Evolutionary conservation across 2,329 filamentous ascomycete genomes (phyloP).

Genomic region (Cordyceps pruinosa): DNA sequence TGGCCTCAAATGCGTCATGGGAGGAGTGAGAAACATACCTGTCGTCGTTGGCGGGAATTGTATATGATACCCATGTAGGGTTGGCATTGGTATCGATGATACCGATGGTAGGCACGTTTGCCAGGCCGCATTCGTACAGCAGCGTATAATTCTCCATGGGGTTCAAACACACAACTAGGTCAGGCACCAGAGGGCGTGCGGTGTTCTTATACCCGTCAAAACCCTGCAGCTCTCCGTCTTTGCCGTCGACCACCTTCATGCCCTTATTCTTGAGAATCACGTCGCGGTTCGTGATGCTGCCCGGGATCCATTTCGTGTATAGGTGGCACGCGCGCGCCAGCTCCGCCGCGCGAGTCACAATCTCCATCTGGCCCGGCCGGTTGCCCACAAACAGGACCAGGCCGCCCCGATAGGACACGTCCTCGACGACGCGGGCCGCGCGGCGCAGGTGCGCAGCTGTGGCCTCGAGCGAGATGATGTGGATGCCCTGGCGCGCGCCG

Average conservation of each 20-base stretch:
- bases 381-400: constrained; percentile 89
- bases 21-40: constrained; percentile 44
- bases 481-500: constrained; percentile 78
- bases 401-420: constrained; percentile 75
- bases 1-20: background rate
- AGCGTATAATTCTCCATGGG: constrained; percentile 86
- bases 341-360: constrained; percentile 74
- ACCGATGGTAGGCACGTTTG: constrained; percentile 88
- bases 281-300: constrained; percentile 86
- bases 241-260: constrained; percentile 69
- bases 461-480: constrained; percentile 87
- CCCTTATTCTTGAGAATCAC: constrained; percentile 68
- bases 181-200: constrained; percentile 66
- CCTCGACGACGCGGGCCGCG: constrained; percentile 85
- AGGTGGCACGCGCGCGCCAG: constrained; percentile 76
- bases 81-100: constrained; percentile 91
- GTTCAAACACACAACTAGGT: constrained; percentile 88
- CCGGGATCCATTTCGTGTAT: constrained; percentile 89
- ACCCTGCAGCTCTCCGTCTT: constrained; percentile 53
- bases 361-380: constrained; percentile 69
- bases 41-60: constrained; percentile 95
- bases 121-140: constrained; percentile 82
- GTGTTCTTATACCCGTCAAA: constrained; percentile 60
- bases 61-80: constrained; percentile 90
- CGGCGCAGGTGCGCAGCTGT: constrained; percentile 87